phyloP scores from a whole-genome alignment of 345 rosid species.

The Turritis glabra region DNA sequence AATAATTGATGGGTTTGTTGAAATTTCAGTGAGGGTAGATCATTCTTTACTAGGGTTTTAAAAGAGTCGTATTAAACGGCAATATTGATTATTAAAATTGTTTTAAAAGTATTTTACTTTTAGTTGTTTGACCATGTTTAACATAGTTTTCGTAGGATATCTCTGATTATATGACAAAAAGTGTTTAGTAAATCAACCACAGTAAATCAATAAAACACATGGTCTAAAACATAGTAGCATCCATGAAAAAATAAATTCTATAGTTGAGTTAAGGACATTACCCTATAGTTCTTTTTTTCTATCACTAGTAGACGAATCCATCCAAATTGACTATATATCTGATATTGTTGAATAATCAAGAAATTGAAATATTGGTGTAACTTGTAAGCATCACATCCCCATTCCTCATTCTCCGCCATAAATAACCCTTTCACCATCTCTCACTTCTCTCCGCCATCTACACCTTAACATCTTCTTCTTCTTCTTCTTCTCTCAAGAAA shows the following conservation, averaged over 20 bases:
- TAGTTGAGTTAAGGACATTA: conserved; percentile 23
- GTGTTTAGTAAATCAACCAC: background rate
- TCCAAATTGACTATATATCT: conserved; percentile 23
- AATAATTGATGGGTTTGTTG: conserved; percentile 17
- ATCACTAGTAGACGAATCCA: conserved; percentile 18
- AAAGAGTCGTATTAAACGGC: background rate
- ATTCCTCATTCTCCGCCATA: conserved; percentile 38
- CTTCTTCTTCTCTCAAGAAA: conserved; percentile 3
- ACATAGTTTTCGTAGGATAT: background rate
- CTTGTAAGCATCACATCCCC: background rate
- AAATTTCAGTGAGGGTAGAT: conserved; percentile 13
- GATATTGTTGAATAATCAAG: conserved; percentile 18
- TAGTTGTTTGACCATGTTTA: background rate
- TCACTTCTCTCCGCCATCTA: conserved; percentile 32
- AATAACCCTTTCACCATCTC: conserved; percentile 41
- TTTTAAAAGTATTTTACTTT: background rate
- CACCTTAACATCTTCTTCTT: conserved; percentile 20
- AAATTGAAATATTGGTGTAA: conserved; percentile 21
- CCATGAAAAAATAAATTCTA: background rate
- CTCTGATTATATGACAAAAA: background rate
- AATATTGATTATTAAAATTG: background rate
- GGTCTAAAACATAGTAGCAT: conserved; percentile 3
- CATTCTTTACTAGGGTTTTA: background rate
- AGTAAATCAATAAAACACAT: conserved; percentile 1
- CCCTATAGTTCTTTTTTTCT: background rate